phyloP scores from a whole-genome alignment of 306 rosid genomes.

The Clitoria ternatea region DNA sequence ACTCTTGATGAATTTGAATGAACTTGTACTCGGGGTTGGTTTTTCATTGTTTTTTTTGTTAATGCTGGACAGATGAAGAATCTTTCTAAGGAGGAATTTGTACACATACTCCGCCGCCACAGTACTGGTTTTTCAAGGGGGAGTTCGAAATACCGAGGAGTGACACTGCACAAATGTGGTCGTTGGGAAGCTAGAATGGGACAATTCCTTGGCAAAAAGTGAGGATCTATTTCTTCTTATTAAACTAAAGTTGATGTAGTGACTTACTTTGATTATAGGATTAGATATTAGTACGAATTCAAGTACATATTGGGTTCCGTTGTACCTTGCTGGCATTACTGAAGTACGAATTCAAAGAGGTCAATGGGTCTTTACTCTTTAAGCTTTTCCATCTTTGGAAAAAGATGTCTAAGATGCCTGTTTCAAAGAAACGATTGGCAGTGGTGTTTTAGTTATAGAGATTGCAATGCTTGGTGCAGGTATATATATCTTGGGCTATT shows the following conservation, averaged over 20 bases:
- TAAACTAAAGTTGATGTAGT: constrained; percentile 27
- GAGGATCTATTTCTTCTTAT: constrained; percentile 52
- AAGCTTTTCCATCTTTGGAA: constrained; percentile 48
- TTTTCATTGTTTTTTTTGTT: constrained; percentile 8
- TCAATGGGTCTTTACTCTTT: constrained; percentile 33
- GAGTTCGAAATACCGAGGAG: constrained; percentile 94
- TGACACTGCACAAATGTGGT: constrained; percentile 97
- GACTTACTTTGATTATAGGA: constrained; percentile 13
- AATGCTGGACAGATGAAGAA: constrained; percentile 60
- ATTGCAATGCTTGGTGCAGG: constrained; percentile 97
- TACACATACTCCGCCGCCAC: constrained; percentile 95
- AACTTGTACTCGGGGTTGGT: not conserved
- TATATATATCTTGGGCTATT: constrained; percentile 99
- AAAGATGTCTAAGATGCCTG: constrained; percentile 55
- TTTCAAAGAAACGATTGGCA: constrained; percentile 69
- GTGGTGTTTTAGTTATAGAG: constrained; percentile 77
- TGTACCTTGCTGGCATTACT: not conserved
- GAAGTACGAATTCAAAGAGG: constrained; percentile 19
- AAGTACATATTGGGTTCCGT: constrained; percentile 29
- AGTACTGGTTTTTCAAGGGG: constrained; percentile 98
- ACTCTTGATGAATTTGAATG: constrained; percentile 10
- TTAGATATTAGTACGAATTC: constrained; percentile 28
- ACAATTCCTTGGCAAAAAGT: constrained; percentile 99
- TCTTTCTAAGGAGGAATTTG: constrained; percentile 86
- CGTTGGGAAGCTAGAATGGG: constrained; percentile 99